A percentile compares a stretch with the other conserved stretches of the same genome.
Conservation (phyloP, 2,329 filamentous ascomycete genomes). For the Magnaporthiopsis incrustans region DNA sequence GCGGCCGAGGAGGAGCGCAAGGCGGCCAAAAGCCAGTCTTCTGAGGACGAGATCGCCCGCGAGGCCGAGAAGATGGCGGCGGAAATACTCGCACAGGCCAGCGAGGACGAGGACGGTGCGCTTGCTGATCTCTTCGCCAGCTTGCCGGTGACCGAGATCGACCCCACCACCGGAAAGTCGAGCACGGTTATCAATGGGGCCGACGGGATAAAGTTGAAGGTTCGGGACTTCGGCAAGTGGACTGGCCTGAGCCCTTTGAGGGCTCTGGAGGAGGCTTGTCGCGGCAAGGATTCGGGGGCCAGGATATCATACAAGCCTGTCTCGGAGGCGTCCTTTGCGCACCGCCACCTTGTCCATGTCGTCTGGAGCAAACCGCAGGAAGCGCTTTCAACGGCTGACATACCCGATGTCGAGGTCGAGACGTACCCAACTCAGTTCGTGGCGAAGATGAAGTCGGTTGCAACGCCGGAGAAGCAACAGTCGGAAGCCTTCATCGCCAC, state of each 20-base stretch:
- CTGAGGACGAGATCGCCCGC: conserved; percentile 39
- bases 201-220: conserved; percentile 47
- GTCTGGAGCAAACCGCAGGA: conserved; percentile 70
- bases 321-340: conserved; percentile 67
- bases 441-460: conserved; percentile 67
- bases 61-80: conserved; percentile 52
- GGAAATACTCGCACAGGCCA: conserved; percentile 48
- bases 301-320: conserved; percentile 61
- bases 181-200: conserved; percentile 45
- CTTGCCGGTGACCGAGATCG: conserved; percentile 52
- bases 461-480: conserved; percentile 68
- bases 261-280: conserved; percentile 80
- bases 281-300: conserved; percentile 65
- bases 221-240: conserved; percentile 81
- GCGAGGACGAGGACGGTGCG: conserved; percentile 44
- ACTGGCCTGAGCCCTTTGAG: conserved; percentile 68
- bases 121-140: conserved; percentile 50
- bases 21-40: conserved; percentile 14
- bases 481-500: conserved; percentile 85
- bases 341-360: conserved; percentile 67
- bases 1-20: conserved; percentile 17
- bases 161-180: conserved; percentile 49
- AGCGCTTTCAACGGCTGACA: conserved; percentile 27
- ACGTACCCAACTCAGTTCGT: conserved; percentile 45
- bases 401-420: conserved; percentile 35